Conservation (phyloP, 1,139 yeast genomes). For the Yamadazyma epiphylla region DNA sequence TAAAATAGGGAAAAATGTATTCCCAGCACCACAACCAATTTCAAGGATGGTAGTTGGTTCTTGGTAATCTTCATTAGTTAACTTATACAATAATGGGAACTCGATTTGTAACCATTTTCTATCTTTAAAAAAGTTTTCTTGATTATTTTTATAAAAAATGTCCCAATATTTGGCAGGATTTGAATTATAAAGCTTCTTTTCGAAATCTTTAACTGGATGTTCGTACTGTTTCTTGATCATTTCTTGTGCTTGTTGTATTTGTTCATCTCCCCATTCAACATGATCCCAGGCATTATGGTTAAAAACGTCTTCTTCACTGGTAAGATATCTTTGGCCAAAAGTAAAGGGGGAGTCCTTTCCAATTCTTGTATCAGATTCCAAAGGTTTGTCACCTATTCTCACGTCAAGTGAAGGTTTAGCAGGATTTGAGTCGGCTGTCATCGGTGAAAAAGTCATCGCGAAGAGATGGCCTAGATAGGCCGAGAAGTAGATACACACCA, state of each 20-base stretch:
- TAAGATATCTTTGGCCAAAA: slow-evolving; percentile 81
- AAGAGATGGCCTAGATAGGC: no score
- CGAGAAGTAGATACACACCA: no score
- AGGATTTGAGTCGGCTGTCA: neutral
- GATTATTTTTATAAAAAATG: slow-evolving; percentile 83
- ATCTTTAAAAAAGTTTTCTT: slow-evolving; percentile 92
- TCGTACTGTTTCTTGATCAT: slow-evolving; percentile 74
- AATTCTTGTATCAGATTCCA: slow-evolving; percentile 41
- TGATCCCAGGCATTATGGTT: slow-evolving; percentile 97
- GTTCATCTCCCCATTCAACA: slow-evolving; percentile 96
- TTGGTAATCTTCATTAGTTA: slow-evolving; percentile 61
- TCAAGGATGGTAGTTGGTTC: slow-evolving; percentile 78
- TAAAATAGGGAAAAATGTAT: slow-evolving; percentile 87
- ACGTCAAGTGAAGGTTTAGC: slow-evolving; percentile 15
- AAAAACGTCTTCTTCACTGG: slow-evolving; percentile 78
- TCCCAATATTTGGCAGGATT: slow-evolving; percentile 97
- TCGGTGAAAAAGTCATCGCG: no score
- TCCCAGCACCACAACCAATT: slow-evolving; percentile 98
- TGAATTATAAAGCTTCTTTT: slow-evolving; percentile 70
- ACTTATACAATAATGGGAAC: slow-evolving; percentile 79
- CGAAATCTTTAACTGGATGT: slow-evolving; percentile 81
- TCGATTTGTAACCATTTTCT: slow-evolving; percentile 95
- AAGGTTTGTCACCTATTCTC: neutral
- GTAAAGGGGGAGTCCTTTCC: slow-evolving; percentile 90
- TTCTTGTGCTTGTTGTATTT: slow-evolving; percentile 67